Percentiles rank a stretch among this genome's conserved stretches.
phyloP scores from a whole-genome alignment of 768 basidiomycete genomes.

The Hygrocybe coccinea region DNA sequence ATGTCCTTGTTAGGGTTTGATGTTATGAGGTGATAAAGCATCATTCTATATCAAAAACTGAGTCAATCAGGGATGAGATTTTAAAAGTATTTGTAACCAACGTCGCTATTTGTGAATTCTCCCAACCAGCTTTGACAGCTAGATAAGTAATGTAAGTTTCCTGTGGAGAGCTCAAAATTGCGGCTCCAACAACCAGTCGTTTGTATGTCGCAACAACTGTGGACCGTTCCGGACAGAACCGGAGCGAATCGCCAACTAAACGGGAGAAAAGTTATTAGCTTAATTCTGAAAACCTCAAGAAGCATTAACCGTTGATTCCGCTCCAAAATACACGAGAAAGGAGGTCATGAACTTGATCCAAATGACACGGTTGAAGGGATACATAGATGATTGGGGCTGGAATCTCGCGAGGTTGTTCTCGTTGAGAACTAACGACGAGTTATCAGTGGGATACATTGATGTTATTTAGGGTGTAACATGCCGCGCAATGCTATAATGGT shows the following conservation, averaged over 20 bases:
- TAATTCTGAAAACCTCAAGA: neutral
- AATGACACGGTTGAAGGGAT: constrained; percentile 52
- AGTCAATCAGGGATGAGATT: constrained; percentile 2
- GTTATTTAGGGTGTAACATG: constrained; percentile 30
- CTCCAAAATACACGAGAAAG: constrained; percentile 68
- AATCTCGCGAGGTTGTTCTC: constrained; percentile 39
- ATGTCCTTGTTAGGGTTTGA: constrained; percentile 74
- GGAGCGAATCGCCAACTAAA: constrained; percentile 65
- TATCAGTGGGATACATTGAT: constrained; percentile 3
- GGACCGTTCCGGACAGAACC: constrained; percentile 63
- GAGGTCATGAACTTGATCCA: constrained; percentile 69
- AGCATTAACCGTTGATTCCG: constrained; percentile 62
- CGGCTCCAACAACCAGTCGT: constrained; percentile 59
- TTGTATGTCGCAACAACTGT: constrained; percentile 76
- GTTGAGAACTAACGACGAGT: constrained; percentile 45
- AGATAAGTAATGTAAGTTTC: constrained; percentile 84
- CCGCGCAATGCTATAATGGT: constrained; percentile 61
- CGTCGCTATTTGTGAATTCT: constrained; percentile 75
- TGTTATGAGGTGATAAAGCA: constrained; percentile 71
- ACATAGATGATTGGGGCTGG: constrained; percentile 59
- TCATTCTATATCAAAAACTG: constrained; percentile 43
- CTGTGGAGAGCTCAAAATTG: constrained; percentile 66
- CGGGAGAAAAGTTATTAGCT: neutral
- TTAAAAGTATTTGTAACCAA: constrained; percentile 25
- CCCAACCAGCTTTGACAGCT: constrained; percentile 75